phyloP scores from a whole-genome alignment of 192 early-diverging fungal species.

The Rhizophagus clarus region DNA sequence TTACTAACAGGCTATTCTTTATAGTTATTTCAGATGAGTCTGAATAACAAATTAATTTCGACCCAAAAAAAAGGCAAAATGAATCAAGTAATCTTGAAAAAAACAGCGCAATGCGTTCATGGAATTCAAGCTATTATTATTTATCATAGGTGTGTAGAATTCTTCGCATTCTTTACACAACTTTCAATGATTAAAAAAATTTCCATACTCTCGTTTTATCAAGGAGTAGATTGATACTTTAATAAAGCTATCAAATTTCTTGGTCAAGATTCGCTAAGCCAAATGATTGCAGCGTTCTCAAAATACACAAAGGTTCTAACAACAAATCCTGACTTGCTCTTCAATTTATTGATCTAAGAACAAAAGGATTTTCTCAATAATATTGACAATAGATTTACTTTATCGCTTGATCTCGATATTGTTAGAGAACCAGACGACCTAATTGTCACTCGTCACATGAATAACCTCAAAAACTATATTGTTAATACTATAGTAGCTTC shows the following conservation, averaged over 20 bases:
- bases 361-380: not conserved
- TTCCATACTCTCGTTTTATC: too few species aligned
- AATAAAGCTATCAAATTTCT: not conserved
- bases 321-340: not conserved
- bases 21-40: not conserved
- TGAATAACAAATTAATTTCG: not conserved
- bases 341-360: not conserved
- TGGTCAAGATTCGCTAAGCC: not conserved
- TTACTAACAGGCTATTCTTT: too few species aligned
- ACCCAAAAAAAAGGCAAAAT: not conserved
- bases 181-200: too few species aligned
- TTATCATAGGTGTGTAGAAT: slow-evolving; percentile 5
- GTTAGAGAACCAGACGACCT: not conserved
- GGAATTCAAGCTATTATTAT: not conserved
- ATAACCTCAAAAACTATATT: not conserved
- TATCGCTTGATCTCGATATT: not conserved
- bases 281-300: slow-evolving; percentile 3
- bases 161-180: too few species aligned
- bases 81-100: not conserved
- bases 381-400: not conserved
- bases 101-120: not conserved
- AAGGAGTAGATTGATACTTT: not conserved
- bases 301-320: not conserved
- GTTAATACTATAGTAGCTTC: too few species aligned
- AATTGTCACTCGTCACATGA: not conserved